These are phyloP conservation scores for Neurospora crassa DNA, from an alignment of 2,329 filamentous ascomycete genomes.

Conservation along the genomic window DNA sequence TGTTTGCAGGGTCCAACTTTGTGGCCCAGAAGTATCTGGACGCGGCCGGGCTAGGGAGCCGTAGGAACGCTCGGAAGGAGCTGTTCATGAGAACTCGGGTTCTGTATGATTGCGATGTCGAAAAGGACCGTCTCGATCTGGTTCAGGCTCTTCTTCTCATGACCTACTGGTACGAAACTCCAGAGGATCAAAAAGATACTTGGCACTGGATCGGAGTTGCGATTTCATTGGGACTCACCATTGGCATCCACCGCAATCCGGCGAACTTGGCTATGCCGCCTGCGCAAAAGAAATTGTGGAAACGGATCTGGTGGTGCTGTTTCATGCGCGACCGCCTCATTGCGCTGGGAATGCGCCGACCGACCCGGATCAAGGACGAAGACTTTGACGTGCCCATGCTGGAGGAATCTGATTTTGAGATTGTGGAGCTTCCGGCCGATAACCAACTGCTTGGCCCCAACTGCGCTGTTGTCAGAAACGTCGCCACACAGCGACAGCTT, in stretches of 20 bases:
- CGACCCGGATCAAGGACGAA: constrained; percentile 84
- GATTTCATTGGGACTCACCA: constrained; percentile 85
- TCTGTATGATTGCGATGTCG: constrained; percentile 92
- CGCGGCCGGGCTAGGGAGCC: constrained; percentile 64
- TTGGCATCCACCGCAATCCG: constrained; percentile 83
- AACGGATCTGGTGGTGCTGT: constrained; percentile 95
- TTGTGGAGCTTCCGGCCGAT: constrained; percentile 55
- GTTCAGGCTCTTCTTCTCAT: constrained; percentile 84
- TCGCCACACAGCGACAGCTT: constrained; percentile 64
- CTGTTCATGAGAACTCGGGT: constrained; percentile 86
- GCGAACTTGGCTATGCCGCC: constrained; percentile 63
- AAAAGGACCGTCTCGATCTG: constrained; percentile 77
- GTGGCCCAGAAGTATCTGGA: constrained; percentile 70
- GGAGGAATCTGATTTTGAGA: constrained; percentile 74
- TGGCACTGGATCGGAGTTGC: constrained; percentile 99
- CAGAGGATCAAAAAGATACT: constrained; percentile 93
- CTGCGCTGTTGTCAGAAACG: constrained; percentile 62
- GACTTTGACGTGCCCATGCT: constrained; percentile 94
- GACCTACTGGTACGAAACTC: constrained; percentile 97
- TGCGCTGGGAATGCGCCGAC: constrained; percentile 85
- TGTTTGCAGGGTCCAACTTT: constrained; percentile 88
- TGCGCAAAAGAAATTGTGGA: constrained; percentile 75
- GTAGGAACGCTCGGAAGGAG: constrained; percentile 74
- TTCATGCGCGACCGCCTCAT: constrained; percentile 93
- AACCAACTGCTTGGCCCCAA: constrained; percentile 59